phyloP scores from a whole-genome alignment of 2,329 filamentous ascomycete genomes.

The Pseudogymnoascus sp. region DNA sequence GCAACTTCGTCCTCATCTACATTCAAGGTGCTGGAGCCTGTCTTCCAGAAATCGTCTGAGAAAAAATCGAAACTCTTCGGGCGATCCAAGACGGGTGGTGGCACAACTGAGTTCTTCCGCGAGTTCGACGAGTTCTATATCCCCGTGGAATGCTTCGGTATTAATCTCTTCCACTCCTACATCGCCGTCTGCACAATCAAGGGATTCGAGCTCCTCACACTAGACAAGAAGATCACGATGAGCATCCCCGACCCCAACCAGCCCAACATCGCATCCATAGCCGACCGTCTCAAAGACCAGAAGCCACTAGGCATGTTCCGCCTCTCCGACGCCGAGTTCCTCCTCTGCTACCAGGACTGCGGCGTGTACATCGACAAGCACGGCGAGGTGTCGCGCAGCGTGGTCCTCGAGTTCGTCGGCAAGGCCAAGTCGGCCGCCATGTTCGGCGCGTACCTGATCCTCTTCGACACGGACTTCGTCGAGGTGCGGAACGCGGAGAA shows the following conservation, averaged over 20 bases:
- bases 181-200: constrained; percentile 86
- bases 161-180: constrained; percentile 93
- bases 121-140: constrained; percentile 99
- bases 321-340: constrained; percentile 83
- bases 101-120: constrained; percentile 88
- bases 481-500: constrained; percentile 97
- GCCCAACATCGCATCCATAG: constrained; percentile 76
- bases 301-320: constrained; percentile 93
- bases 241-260: constrained; percentile 81
- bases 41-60: constrained; percentile 85
- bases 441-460: constrained; percentile 82
- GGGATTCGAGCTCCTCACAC: constrained; percentile 89
- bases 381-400: constrained; percentile 84
- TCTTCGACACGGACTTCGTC: constrained; percentile 95
- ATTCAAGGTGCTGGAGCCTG: constrained; percentile 94
- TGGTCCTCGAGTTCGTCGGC: constrained; percentile 99
- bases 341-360: constrained; percentile 91
- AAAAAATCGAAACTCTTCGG: constrained; percentile 66
- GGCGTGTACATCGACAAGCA: constrained; percentile 98
- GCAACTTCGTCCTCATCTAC: constrained; percentile 57
- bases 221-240: constrained; percentile 96
- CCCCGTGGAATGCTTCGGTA: constrained; percentile 85
- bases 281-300: constrained; percentile 72
- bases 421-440: constrained; percentile 80
- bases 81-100: constrained; percentile 43